Base-by-base conservation (phyloP, 169 alveolate genomes). In the Eimeria praecox region DNA sequence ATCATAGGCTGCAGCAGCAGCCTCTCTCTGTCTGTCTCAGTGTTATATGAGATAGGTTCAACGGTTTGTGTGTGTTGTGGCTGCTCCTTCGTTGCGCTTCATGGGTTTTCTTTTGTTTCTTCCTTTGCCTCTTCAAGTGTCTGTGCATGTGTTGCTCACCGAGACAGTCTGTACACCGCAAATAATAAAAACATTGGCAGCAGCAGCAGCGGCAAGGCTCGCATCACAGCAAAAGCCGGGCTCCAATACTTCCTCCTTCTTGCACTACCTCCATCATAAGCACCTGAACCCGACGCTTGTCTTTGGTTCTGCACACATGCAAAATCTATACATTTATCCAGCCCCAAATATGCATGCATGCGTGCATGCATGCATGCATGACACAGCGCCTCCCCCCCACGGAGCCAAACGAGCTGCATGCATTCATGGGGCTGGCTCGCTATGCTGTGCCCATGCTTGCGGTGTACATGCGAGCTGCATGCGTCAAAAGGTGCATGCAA, bases 131-230 rank as follows among this genome's bases (percentile, higher is more conserved):
- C 35, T 20, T 64, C 18, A 64, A 64, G 12, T 24, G n/a, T 64
- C 75, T 64, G 35, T 20, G 4, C 59, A 20, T 20, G 4, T 14
- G 20, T 10, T 35, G 12, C 89, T 80, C 35, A 80, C 89, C 42
- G 38, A 20, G 89, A 52, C 69, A 22, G n/a, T 42, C 46, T 80
- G 38, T 80, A 80, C 4, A 80, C 56, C 38, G n/a, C 62, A 80
- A 42, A 80, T 18, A 80, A 80, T 10, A 80, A 66, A 4, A 80
- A 38, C 89, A 46, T 20, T 10, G 89, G 89, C 59, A 80, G 66
- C 89, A 80, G 4, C 33, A 80, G 89, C 89, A 80, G 35, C 64
- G 89, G 89, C 69, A 80, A 27, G 9, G 89, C 89, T 33, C 89
- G 89, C 40, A 44, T 20, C 38, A 80, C 10, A 4, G 89, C 89